A percentile compares a stretch with the other conserved stretches of the same genome.
These are phyloP conservation scores for Oidium heveae DNA, from an alignment of 2,329 filamentous ascomycete genomes.

Conservation along the genomic window DNA sequence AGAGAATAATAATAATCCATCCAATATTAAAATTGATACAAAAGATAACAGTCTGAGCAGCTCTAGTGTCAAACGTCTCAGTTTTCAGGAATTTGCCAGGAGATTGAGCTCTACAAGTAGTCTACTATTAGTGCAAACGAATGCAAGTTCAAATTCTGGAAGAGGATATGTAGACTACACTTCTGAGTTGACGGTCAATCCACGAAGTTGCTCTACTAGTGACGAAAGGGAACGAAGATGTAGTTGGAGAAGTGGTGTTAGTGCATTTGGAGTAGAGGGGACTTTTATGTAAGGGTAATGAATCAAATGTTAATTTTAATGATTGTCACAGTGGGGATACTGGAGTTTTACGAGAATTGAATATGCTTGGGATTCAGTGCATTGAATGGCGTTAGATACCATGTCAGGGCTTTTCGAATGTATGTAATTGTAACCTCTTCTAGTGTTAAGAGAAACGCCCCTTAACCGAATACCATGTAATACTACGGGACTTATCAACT, in stretches of 20 bases:
- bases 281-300: conserved; percentile 22
- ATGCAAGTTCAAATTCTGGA: conserved; percentile 16
- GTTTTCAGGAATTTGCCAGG: conserved; percentile 35
- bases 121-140: conserved; percentile 31
- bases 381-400: background rate
- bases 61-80: conserved; percentile 30
- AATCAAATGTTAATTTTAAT: background rate
- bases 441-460: too few species aligned
- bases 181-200: conserved; percentile 1
- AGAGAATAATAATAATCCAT: conserved; percentile 6
- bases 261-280: conserved; percentile 26
- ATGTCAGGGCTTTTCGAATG: background rate
- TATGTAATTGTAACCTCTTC: too few species aligned
- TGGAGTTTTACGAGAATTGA: background rate
- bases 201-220: conserved; percentile 1
- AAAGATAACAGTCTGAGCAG: conserved; percentile 24
- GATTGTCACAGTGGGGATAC: background rate
- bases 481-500: too few species aligned
- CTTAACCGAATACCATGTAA: too few species aligned
- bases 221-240: conserved; percentile 18
- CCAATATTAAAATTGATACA: conserved; percentile 3
- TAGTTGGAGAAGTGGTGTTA: conserved; percentile 30
- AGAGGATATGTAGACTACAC: conserved; percentile 9
- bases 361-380: background rate
- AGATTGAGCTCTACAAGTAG: conserved; percentile 34